These are phyloP conservation scores for Cymodocea nodosa DNA, from an alignment of 116 monocot species.

Conservation along the genomic window DNA sequence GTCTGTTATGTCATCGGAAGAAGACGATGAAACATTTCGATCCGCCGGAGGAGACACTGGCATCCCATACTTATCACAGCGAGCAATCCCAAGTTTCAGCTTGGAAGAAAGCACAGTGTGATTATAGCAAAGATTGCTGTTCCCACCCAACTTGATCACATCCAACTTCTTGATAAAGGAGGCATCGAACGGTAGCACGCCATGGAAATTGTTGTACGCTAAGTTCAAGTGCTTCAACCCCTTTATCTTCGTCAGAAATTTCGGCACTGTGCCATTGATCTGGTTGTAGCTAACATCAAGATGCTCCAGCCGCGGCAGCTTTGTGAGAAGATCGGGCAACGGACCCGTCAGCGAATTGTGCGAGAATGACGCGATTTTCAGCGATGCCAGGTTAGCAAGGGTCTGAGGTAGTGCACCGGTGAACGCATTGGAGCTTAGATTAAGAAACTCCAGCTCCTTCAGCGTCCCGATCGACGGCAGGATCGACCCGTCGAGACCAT, in stretches of 20 bases:
- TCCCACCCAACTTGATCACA: constrained; percentile 62
- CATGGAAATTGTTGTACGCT: constrained; percentile 67
- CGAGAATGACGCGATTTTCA: constrained; percentile 35
- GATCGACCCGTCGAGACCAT: constrained; percentile 36
- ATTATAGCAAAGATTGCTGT: constrained; percentile 77
- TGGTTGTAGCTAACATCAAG: constrained; percentile 77
- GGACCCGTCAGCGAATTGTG: constrained; percentile 50
- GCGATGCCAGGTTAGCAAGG: constrained; percentile 32
- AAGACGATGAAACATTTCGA: constrained; percentile 11
- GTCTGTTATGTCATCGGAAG: constrained; percentile 16
- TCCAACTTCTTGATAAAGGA: constrained; percentile 47
- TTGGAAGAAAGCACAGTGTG: constrained; percentile 46
- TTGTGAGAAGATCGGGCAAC: constrained; percentile 34
- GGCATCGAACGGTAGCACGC: constrained; percentile 61
- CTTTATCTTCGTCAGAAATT: constrained; percentile 41
- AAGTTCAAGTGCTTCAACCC: constrained; percentile 42
- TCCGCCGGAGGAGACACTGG: constrained; percentile 54
- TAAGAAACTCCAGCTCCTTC: constrained; percentile 22
- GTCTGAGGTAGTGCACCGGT: constrained; percentile 41
- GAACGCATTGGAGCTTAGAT: constrained; percentile 59
- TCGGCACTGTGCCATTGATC: constrained; percentile 69
- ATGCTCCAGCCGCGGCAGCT: constrained; percentile 39
- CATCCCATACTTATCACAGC: constrained; percentile 58
- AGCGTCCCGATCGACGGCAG: constrained; percentile 37
- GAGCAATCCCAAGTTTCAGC: constrained; percentile 62